These are phyloP conservation scores for Chaetomium cochliodes DNA, from an alignment of 495 filamentous ascomycete genomes.

Conservation along the genomic window DNA sequence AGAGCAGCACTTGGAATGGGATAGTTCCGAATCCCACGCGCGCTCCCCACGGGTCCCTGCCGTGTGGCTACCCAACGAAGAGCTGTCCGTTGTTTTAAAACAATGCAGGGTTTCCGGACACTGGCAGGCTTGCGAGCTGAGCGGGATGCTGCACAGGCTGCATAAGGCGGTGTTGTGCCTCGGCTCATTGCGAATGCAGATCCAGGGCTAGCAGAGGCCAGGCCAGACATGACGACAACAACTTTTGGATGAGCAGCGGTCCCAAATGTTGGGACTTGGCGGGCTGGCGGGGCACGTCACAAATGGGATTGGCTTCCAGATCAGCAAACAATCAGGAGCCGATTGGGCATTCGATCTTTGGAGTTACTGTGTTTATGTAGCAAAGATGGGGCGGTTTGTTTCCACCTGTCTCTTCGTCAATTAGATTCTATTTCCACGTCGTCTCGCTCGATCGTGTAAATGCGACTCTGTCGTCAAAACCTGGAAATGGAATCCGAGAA, in stretches of 20 bases:
- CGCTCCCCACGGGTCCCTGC: too few species aligned
- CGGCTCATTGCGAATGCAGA: slow-evolving; percentile 1
- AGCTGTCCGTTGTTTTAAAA: neutral
- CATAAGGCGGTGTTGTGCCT: slow-evolving; percentile 2
- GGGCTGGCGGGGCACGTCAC: too few species aligned
- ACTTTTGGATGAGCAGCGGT: too few species aligned
- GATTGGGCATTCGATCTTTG: too few species aligned
- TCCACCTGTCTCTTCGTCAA: too few species aligned
- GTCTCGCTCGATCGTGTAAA: neutral
- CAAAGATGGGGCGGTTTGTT: too few species aligned
- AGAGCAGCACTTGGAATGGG: neutral
- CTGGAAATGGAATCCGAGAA: neutral
- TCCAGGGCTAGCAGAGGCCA: neutral
- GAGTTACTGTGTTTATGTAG: too few species aligned
- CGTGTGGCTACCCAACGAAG: neutral
- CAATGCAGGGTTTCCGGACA: neutral
- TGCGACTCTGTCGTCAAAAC: neutral
- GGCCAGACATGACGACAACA: neutral
- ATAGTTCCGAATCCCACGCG: neutral
- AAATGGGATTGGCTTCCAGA: too few species aligned
- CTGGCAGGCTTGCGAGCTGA: neutral
- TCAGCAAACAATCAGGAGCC: too few species aligned
- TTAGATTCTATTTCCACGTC: too few species aligned
- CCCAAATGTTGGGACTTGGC: too few species aligned
- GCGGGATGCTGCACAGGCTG: neutral